Evolutionary conservation across 140 eudicot genomes (phyloP).

Genomic region (Senecio squalidus): DNA sequence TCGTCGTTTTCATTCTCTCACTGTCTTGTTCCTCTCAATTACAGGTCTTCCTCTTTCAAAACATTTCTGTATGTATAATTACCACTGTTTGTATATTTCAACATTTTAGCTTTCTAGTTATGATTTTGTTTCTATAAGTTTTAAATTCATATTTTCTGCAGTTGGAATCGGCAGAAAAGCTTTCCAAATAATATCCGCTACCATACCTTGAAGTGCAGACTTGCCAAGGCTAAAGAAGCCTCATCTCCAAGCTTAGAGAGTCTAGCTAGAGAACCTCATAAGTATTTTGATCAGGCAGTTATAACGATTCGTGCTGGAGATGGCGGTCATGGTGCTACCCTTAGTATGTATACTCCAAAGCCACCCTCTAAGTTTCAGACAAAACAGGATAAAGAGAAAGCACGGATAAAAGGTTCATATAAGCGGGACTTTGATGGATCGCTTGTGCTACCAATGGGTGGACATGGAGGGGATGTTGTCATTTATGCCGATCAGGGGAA

Average conservation of each 20-base stretch:
- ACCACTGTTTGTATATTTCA: neutral
- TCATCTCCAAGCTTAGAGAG: slow-evolving; percentile 52
- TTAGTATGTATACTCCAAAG: slow-evolving; percentile 47
- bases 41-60: slow-evolving; percentile 8
- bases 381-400: slow-evolving; percentile 51
- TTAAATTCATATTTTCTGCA: slow-evolving; percentile 20
- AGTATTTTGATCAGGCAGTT: slow-evolving; percentile 79
- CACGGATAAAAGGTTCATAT: slow-evolving; percentile 48
- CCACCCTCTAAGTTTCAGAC: slow-evolving; percentile 42
- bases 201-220: slow-evolving; percentile 32
- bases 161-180: slow-evolving; percentile 33
- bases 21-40: slow-evolving; percentile 8
- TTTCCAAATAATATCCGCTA: slow-evolving; percentile 10
- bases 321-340: slow-evolving; percentile 93
- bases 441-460: slow-evolving; percentile 82
- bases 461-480: slow-evolving; percentile 96
- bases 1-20: slow-evolving; percentile 18
- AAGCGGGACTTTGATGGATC: slow-evolving; percentile 96
- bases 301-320: slow-evolving; percentile 95
- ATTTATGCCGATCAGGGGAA: slow-evolving; percentile 81
- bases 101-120: slow-evolving; percentile 15
- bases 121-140: neutral
- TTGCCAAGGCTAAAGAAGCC: slow-evolving; percentile 53
- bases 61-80: slow-evolving; percentile 1
- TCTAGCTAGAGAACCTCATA: slow-evolving; percentile 66